Evolutionary conservation across 257 asterid genomes (phyloP), one percentile per base, ranked within the genome.

Genomic region (Forsythia viridissima): DNA sequence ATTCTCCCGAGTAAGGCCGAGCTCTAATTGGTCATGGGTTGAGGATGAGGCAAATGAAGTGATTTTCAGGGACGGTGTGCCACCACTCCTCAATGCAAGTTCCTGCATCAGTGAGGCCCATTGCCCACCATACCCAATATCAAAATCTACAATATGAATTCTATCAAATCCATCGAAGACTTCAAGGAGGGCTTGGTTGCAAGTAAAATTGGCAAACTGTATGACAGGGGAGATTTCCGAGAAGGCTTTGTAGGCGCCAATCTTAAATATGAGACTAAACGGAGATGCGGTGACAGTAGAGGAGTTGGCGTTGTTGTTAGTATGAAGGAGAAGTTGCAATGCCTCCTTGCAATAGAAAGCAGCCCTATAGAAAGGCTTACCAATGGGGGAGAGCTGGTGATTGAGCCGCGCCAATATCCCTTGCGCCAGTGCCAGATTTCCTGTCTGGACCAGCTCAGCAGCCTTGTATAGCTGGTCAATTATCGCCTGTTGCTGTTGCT

Each of bases 351-450:
- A 92, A 76, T 94, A 91, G 80, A 92, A 93, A 83, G 98, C 94
- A 82, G 98, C 98, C 94, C 98, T 81, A 15, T 81, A 76, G 80
- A 94, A 92, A 83, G 99, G 98, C 94, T 93, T 96, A 43, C 96
- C 97, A 71, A 88, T 87, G 41, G 98, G 96, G 82, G 98, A 90
- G 90, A 94, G 94, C 87, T 91, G 96, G 86, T 96, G 99, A 96
- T 96, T 96, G 99, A 96, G 99, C 99, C 99, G 99, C 97, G 98
- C 99, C 99, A 96, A 96, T 96, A 96, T 94, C 99, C 82, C 94
- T 84, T 94, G 98, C 96, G 98, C 98, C 96, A 89, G 97, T 84
- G 81, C 88, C 4, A 89, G 85, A 74, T 93, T 92, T 82, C 98
- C 98, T 1, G 91, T 82, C 82, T 93, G 97, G 83, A 94, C 89